Evolutionary conservation across 129 eudicot species (phyloP), one percentile per base, ranked within the genome.

Genomic region (Dittrichia graveolens): DNA sequence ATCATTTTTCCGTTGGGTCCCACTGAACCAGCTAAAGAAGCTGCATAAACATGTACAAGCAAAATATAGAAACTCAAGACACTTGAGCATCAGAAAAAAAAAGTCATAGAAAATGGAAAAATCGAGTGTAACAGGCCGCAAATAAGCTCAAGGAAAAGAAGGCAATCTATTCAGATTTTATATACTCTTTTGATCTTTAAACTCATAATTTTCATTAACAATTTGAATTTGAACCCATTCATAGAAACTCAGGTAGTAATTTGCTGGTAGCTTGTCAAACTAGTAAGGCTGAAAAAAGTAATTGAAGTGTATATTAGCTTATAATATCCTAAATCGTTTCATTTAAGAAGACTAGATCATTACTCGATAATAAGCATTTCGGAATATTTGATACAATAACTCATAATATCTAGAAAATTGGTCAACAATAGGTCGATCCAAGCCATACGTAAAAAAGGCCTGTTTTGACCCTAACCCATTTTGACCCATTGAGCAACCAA

Each of bases 1-100:
- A 46, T 81, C 92, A 49, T 85, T 96, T 76, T 81, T 84, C 53
- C 49, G 71, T 15, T 86, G 84, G 47, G 84, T 61, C 52, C 84
- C 95, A 79, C 76, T 86, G 70, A 94, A 94, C 98, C 98, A 90
- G 70, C 78, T 82, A 78, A 94, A 90, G 87, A 90, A 94, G 75
- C 98, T 94, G 93, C 83, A 87, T 48, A 5, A 59, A 34, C 31
- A 18, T 9, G 59, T 24, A 43, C 46, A 24, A 38, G 19, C 24
- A 50, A 77, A 61, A 16, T 65, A 47, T 31, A 74, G 14, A 63
- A 10, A 56, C 8, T 49, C 11, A 69, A 69, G 18, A 68, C 37
- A 16, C 50, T 38, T 49, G 6, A 13, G 34, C 42, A 39, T 11
- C 71, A 61, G 18, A 49, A n/a, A n/a, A n/a, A n/a, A n/a, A n/a